phyloP scores from a whole-genome alignment of 805 yeast genomes.

The Saturnispora quitensis region DNA sequence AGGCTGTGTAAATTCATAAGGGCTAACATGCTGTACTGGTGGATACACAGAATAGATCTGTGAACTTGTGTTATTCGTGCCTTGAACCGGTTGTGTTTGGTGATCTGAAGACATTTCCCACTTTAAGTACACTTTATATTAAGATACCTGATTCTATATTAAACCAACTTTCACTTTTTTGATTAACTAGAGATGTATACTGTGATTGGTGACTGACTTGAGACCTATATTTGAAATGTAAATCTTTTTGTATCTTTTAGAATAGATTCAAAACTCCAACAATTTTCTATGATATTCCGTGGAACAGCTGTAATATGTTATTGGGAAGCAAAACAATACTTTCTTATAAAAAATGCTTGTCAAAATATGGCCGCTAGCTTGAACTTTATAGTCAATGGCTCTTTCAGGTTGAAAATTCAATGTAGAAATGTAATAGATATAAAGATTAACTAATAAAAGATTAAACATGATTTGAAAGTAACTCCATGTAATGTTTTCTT shows the following conservation, averaged over 20 bases:
- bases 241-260: not conserved
- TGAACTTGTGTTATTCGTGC: not conserved
- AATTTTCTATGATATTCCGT: not conserved
- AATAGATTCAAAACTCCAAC: not conserved
- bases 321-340: not conserved
- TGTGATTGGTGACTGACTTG: not conserved
- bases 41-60: not conserved
- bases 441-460: not conserved
- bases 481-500: not conserved
- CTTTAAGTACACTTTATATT: not conserved
- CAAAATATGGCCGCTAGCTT: not conserved
- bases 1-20: not conserved
- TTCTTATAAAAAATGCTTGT: not conserved
- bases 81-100: not conserved
- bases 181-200: not conserved
- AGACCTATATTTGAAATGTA: not conserved
- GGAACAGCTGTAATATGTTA: not conserved
- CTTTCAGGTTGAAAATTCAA: not conserved
- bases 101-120: not conserved
- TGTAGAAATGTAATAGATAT: not conserved
- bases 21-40: not conserved
- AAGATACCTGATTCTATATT: not conserved
- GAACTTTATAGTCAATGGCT: not conserved
- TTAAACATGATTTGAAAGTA: not conserved
- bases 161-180: not conserved